A percentile compares a stretch with the other conserved stretches of the same genome.
Conservation (phyloP, 139 green algal species). For the Trebouxia sp. region DNA sequence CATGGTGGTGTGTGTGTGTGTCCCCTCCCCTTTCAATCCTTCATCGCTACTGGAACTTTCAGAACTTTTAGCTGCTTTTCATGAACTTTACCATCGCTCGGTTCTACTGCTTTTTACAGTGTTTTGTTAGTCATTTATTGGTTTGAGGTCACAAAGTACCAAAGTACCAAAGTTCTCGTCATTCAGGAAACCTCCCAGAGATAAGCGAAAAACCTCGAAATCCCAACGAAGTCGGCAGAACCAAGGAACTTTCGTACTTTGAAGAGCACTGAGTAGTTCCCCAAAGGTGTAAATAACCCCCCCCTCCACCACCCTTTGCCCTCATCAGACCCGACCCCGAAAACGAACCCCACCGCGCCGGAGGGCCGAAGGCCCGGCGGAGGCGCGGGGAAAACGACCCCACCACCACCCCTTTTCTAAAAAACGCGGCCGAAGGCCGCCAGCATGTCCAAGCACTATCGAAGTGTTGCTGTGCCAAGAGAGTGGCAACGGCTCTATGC, state of each 20-base stretch:
- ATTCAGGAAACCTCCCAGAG: too few relatives aligned
- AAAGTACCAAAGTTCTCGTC: slow-evolving; percentile 20
- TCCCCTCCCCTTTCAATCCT: background rate
- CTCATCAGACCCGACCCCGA: slow-evolving; percentile 18
- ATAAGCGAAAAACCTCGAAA: background rate
- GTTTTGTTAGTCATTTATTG: slow-evolving; percentile 19
- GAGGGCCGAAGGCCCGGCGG: slow-evolving; percentile 20
- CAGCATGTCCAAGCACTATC: background rate
- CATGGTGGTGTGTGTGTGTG: background rate
- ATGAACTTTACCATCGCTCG: background rate
- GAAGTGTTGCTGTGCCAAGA: too few relatives aligned
- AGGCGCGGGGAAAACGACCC: slow-evolving; percentile 22
- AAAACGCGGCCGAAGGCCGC: slow-evolving; percentile 12
- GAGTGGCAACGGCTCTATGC: too few relatives aligned
- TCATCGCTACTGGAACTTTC: background rate
- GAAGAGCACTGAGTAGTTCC: slow-evolving; percentile 11
- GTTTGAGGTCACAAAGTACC: slow-evolving; percentile 1
- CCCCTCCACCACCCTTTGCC: background rate
- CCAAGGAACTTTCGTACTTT: slow-evolving; percentile 17
- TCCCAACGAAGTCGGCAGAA: background rate
- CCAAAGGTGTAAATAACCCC: background rate
- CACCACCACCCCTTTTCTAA: background rate
- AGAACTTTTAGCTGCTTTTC: slow-evolving; percentile 19
- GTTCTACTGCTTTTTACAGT: slow-evolving; percentile 7
- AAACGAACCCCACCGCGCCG: slow-evolving; percentile 9